Evolutionary conservation across 2,329 filamentous ascomycete species (phyloP), one percentile per base, ranked within the genome.

Genomic region (Teratosphaeria zuluensis): DNA sequence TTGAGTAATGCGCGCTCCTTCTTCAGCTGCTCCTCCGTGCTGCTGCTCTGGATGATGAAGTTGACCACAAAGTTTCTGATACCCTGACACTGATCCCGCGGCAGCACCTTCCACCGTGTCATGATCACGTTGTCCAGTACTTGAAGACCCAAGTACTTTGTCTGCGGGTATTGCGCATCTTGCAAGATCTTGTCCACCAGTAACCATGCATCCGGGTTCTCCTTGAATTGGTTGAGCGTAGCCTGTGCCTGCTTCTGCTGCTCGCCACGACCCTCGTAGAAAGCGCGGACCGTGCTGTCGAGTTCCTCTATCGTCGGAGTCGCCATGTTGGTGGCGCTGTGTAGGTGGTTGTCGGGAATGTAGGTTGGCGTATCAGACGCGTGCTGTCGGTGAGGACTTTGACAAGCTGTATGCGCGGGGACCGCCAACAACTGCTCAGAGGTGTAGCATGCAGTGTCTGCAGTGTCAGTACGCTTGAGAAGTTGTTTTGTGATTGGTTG

Each of bases 41-140:
- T 86, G 53, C 94, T 97, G 74, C 86, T 89, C 73, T 96, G 87
- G 73, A 99, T 92, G 75, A 99, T 99, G 79, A 95, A 96, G 78
- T 95, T 91, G 69, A 99, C 94, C 62, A 99, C 90, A 74, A 99
- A 99, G 80, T 99, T 99, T 69, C 94, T 91, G 72, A 99, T 99
- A 64, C 94, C 94, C 95, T 69, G 87, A 76, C 94, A 96, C 77
- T 99, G 94, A 65, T 97, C 92, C 70, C 91, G 86, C 56, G 94
- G 94, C 63, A 99, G 79, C 60, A 97, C 91, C 80, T 96, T 99
- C 95, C 94, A 99, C 80, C 94, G 87, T 66, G 94, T 99, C 85
- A 92, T 90, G 74, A 99, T 97, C 66, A 99, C 92, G 84, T 90
- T 91, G 78, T 99, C 94, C 64, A 99, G 85, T 65, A 99, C 92